phyloP scores from a whole-genome alignment of 352 stramenopile species.

The Globisporangium radiosum region DNA sequence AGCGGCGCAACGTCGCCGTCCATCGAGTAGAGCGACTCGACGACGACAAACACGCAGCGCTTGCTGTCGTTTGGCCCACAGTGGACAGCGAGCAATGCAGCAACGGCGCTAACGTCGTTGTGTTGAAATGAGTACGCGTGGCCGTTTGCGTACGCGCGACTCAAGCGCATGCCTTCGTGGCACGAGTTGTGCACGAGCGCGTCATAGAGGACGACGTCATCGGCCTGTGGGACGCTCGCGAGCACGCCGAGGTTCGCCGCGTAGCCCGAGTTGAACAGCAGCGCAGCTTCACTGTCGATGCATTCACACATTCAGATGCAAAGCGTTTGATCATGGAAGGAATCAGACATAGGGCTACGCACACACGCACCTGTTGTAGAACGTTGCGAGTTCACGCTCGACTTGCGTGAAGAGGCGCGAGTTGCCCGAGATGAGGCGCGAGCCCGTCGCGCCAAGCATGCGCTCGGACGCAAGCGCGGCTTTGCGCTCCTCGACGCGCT shows the following conservation, averaged over 20 bases:
- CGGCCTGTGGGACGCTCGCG: constrained; percentile 83
- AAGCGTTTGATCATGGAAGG: constrained; percentile 11
- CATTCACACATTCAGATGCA: background rate
- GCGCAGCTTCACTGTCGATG: constrained; percentile 61
- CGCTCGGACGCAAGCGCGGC: constrained; percentile 19
- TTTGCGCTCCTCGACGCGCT: constrained; percentile 42
- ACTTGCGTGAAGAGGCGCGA: constrained; percentile 83
- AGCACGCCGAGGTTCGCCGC: constrained; percentile 94
- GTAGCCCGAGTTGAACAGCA: constrained; percentile 97
- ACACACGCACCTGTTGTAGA: constrained; percentile 72
- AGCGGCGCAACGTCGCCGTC: constrained; percentile 95
- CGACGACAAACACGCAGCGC: constrained; percentile 89
- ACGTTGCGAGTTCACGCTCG: constrained; percentile 75
- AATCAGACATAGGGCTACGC: background rate
- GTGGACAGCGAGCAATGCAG: background rate
- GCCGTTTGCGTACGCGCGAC: constrained; percentile 46
- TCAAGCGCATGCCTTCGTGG: constrained; percentile 90
- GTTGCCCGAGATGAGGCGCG: constrained; percentile 93
- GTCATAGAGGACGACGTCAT: constrained; percentile 94
- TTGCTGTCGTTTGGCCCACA: no score
- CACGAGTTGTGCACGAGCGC: constrained; percentile 96
- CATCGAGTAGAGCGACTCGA: constrained; percentile 99
- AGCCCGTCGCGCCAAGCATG: constrained; percentile 76
- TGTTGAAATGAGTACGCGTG: constrained; percentile 77
- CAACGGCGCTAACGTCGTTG: constrained; percentile 73